phyloP scores from a whole-genome alignment of 1,139 yeast species.

The Debaryomyces nepalensis region DNA sequence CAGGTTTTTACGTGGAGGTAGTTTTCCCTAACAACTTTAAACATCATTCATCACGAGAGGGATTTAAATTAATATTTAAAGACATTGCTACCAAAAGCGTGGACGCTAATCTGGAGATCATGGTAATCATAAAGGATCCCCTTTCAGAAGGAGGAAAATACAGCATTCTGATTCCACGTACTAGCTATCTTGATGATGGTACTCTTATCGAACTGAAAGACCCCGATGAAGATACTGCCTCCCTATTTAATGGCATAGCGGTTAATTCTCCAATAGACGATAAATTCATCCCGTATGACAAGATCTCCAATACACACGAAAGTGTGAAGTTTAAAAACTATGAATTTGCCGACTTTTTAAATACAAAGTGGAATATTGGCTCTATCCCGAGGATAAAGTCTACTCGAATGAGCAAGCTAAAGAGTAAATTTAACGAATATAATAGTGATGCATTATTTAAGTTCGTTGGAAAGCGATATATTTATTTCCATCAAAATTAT shows the following conservation, averaged over 20 bases:
- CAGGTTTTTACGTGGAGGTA: conserved; percentile 57
- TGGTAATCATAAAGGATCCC: conserved; percentile 35
- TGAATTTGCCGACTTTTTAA: conserved; percentile 35
- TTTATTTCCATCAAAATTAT: conserved; percentile 39
- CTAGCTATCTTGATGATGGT: conserved; percentile 8
- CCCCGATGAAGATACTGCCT: conserved; percentile 11
- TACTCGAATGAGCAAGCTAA: conserved; percentile 25
- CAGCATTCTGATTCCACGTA: conserved; percentile 8
- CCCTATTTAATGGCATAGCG: conserved; percentile 32
- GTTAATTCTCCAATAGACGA: conserved; percentile 33
- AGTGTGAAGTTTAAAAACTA: conserved; percentile 30
- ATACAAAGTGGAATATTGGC: conserved; percentile 48
- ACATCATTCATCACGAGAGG: conserved; percentile 21
- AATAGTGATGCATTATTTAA: conserved; percentile 28
- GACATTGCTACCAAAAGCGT: conserved; percentile 28
- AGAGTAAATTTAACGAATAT: conserved; percentile 21
- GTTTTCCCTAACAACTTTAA: conserved; percentile 22
- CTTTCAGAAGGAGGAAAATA: conserved; percentile 8
- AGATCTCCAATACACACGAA: conserved; percentile 15
- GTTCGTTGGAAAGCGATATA: conserved; percentile 32
- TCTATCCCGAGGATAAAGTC: conserved; percentile 45
- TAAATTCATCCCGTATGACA: conserved; percentile 28
- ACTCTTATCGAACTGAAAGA: conserved; percentile 1
- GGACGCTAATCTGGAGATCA: conserved; percentile 29
- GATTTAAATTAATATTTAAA: conserved; percentile 39